These are phyloP conservation scores for Yarrowia deformans DNA, from an alignment of 805 yeast genomes.

Conservation along the genomic window DNA sequence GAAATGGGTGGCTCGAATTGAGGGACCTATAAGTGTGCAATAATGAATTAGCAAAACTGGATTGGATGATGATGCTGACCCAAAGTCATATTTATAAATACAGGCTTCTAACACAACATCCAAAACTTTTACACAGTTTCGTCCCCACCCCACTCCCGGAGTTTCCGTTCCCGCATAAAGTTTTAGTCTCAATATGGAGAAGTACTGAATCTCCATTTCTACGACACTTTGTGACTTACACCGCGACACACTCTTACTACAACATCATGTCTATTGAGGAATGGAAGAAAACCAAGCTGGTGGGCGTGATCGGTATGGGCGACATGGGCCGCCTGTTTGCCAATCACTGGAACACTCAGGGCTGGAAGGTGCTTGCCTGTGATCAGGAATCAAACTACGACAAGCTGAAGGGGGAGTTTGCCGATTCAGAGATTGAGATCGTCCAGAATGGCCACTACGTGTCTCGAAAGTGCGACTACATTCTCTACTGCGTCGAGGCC, in stretches of 20 bases:
- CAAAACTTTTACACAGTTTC: too few species aligned
- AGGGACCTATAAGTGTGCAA: too few species aligned
- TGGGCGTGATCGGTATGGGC: slow-evolving; percentile 95
- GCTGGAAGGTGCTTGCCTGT: slow-evolving; percentile 90
- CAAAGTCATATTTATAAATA: too few species aligned
- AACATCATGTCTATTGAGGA: slow-evolving; percentile 20
- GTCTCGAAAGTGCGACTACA: slow-evolving; percentile 79
- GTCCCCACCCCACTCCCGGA: background rate
- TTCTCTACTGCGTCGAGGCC: slow-evolving; percentile 93
- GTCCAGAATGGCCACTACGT: slow-evolving; percentile 84
- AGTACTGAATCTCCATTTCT: too few species aligned
- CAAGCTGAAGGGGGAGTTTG: slow-evolving; percentile 56
- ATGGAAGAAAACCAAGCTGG: slow-evolving; percentile 59
- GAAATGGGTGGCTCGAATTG: too few species aligned
- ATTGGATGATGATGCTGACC: too few species aligned
- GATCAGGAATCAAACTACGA: slow-evolving; percentile 74
- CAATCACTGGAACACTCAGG: slow-evolving; percentile 73
- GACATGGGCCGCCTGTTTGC: slow-evolving; percentile 97
- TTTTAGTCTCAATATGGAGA: slow-evolving; percentile 14
- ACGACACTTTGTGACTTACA: background rate
- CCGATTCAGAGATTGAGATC: slow-evolving; percentile 55
- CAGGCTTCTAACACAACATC: too few species aligned
- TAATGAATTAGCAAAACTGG: too few species aligned
- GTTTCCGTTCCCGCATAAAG: background rate
- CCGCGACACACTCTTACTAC: background rate